Evolutionary conservation across 2,329 filamentous ascomycete genomes (phyloP).

Genomic region (Diaporthe citriasiana): DNA sequence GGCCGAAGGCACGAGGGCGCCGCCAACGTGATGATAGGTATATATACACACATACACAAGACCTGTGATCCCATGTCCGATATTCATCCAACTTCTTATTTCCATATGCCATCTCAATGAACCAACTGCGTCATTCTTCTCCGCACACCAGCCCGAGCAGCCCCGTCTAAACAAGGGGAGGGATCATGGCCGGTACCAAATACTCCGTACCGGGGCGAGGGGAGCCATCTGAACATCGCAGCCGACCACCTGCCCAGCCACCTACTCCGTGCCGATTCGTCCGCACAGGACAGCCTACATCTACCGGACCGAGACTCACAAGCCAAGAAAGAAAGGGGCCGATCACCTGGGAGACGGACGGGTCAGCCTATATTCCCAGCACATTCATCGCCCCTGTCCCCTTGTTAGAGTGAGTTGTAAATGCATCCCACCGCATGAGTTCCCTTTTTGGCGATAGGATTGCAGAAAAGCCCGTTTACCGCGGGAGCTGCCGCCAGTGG

Average conservation of each 20-base stretch:
- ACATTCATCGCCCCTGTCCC: neutral
- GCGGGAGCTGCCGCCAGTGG: slow-evolving; percentile 23
- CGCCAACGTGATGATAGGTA: neutral
- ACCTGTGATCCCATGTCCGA: neutral
- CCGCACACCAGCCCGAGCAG: neutral
- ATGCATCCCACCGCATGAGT: slow-evolving; percentile 10
- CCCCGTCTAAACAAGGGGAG: slow-evolving; percentile 1
- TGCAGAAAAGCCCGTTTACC: slow-evolving; percentile 3
- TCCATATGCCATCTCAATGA: slow-evolving; percentile 20
- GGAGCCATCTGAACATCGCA: neutral
- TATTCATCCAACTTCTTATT: neutral
- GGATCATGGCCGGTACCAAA: neutral
- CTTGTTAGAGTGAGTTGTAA: neutral
- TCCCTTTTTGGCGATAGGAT: slow-evolving; percentile 4
- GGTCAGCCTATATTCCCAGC: neutral
- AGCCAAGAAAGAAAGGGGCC: neutral
- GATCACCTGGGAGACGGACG: neutral
- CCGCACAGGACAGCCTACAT: slow-evolving; percentile 1
- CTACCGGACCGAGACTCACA: neutral
- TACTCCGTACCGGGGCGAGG: slow-evolving; percentile 3
- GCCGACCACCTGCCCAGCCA: neutral
- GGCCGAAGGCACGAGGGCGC: neutral
- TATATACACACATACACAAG: neutral
- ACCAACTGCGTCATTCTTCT: neutral
- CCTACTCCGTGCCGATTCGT: slow-evolving; percentile 11